Conservation (phyloP, 75 land plant genomes). For the Cupressus sempervirens region DNA sequence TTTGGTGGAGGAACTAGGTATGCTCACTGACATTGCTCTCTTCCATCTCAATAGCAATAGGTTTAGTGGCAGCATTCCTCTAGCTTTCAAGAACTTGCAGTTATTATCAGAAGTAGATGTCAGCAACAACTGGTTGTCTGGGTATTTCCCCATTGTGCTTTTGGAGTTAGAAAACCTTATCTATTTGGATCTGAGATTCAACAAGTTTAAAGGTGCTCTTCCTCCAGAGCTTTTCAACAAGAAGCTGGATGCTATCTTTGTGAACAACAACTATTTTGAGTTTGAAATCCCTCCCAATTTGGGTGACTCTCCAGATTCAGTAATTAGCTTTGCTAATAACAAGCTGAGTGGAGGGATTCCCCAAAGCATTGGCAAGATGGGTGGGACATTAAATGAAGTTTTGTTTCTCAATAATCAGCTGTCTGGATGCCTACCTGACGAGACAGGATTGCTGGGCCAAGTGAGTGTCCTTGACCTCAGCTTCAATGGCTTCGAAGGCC, state of each 20-base stretch:
- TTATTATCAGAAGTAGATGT: constrained; percentile 70
- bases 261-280: too few relatives aligned
- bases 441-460: constrained; percentile 37
- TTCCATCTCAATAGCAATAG: constrained; percentile 80
- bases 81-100: constrained; percentile 31
- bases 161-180: constrained; percentile 52
- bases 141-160: constrained; percentile 51
- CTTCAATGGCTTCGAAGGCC: too few relatives aligned
- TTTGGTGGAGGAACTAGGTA: constrained; percentile 62
- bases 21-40: constrained; percentile 50
- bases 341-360: too few relatives aligned
- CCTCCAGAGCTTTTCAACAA: too few relatives aligned
- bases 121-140: constrained; percentile 79
- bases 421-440: constrained; percentile 68
- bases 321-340: too few relatives aligned
- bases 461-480: too few relatives aligned
- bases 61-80: too few relatives aligned
- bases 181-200: constrained; percentile 79
- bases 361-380: constrained; percentile 49
- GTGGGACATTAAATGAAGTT: constrained; percentile 51
- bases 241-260: too few relatives aligned
- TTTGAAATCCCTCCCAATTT: too few relatives aligned
- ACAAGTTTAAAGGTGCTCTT: too few relatives aligned
- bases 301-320: too few relatives aligned
- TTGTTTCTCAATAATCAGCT: constrained; percentile 69